Evolutionary conservation across 306 rosid species (phyloP).

Genomic region (Lathyrus tuberosus): DNA sequence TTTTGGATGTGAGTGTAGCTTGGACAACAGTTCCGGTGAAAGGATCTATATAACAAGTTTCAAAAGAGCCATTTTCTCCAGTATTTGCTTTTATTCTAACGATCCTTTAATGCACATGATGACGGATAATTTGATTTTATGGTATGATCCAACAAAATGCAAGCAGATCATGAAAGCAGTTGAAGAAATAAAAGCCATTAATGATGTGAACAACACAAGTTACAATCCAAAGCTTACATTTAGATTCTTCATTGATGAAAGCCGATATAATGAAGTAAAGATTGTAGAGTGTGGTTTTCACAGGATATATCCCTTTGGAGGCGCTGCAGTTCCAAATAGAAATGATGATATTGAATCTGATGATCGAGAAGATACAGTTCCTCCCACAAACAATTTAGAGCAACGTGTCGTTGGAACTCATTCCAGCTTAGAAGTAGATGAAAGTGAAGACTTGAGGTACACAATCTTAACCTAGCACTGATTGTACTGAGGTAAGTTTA

Average conservation of each 20-base stretch:
- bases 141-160: not conserved
- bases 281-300: constrained; percentile 33
- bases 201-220: not conserved
- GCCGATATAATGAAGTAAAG: not conserved
- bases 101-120: not conserved
- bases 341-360: no score
- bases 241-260: constrained; percentile 13
- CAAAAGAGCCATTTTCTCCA: not conserved
- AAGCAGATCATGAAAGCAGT: not conserved
- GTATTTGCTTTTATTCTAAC: no score
- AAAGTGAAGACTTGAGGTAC: no score
- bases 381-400: no score
- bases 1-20: constrained; percentile 29
- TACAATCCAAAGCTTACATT: constrained; percentile 7
- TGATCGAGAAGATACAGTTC: not conserved
- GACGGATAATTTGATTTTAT: constrained; percentile 16
- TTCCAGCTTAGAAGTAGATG: no score
- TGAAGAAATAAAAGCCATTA: not conserved
- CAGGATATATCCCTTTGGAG: not conserved
- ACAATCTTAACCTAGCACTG: no score
- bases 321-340: no score
- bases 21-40: constrained; percentile 2
- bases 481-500: no score
- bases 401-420: no score
- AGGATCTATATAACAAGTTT: not conserved